Evolutionary conservation across 2,329 filamentous ascomycete genomes (phyloP), one percentile per base, ranked within the genome.

Genomic region (Fusarium avenaceum): DNA sequence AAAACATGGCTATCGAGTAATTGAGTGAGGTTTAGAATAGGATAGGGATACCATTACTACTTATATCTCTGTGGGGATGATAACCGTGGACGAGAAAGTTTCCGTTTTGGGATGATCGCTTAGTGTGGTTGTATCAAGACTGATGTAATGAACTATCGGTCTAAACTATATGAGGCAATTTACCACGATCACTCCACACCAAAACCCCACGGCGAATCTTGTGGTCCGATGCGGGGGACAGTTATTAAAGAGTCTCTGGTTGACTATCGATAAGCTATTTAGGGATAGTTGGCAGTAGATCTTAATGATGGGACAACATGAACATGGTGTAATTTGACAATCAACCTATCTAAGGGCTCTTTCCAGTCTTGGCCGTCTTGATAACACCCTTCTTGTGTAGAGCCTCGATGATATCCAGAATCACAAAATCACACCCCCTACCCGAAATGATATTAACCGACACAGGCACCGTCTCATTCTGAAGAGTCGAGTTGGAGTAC

Each of bases 381-480:
- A 30, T 13, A 30, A 30, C 28, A 4, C 28, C 28, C n/a, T 14
- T 33, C 30, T 30, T 30, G 14, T 33, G 30, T 3, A 67, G 44
- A 7, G 51, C 49, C 7, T 66, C 63, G 2, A 57, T 49, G 2
- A 67, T 67, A 6, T 67, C 19, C 0, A 67, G 24, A 11, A 67
- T 44, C 2, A 66, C 33, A 67, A 67, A 67, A 33, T 67, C 64
- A 14, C 64, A 67, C 1, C 63, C 64, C 10, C 2, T 43, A 51
- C 22, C 46, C 47, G 0, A 63, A 48, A 67, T 57, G 0, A 67
- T 50, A 7, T 63, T 47, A 1, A 44, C 33, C 6, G 28, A 30
- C 4, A 30, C 28, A 30, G 28, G 28, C 10, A 30, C 28, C 5
- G 24, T 38, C 11, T 67, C 33, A 2, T 58, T 67, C 15, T 67